phyloP scores from a whole-genome alignment of 2,329 filamentous ascomycete genomes.

The Escovopsis weberi region DNA sequence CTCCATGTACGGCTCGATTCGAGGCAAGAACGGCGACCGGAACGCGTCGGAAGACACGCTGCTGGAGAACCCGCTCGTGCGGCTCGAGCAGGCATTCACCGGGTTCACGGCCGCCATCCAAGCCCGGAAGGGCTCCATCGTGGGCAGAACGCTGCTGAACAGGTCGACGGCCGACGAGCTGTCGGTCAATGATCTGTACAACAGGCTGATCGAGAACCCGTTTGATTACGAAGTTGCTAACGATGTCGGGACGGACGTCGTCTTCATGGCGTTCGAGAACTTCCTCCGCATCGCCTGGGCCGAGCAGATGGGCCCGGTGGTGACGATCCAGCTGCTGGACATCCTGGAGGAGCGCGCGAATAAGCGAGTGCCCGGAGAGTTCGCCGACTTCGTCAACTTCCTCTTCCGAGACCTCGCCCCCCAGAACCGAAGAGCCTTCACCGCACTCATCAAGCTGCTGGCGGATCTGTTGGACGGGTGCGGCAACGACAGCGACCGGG shows the following conservation, averaged over 20 bases:
- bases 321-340: conserved; percentile 56
- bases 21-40: conserved; percentile 25
- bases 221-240: conserved; percentile 60
- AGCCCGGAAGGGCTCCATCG: conserved; percentile 72
- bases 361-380: conserved; percentile 57
- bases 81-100: conserved; percentile 72
- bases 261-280: conserved; percentile 89
- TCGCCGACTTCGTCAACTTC: conserved; percentile 52
- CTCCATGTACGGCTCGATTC: conserved; percentile 41
- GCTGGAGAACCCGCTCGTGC: conserved; percentile 51
- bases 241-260: conserved; percentile 65
- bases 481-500: conserved; percentile 79
- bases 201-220: conserved; percentile 70
- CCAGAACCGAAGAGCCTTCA: conserved; percentile 63
- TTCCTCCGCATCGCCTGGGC: conserved; percentile 81
- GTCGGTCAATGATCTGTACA: conserved; percentile 79
- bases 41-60: conserved; percentile 31
- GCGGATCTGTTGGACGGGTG: conserved; percentile 81
- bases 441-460: conserved; percentile 69
- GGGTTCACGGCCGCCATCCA: conserved; percentile 73
- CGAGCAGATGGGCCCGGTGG: conserved; percentile 73
- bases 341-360: conserved; percentile 56
- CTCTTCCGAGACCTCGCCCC: conserved; percentile 53
- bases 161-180: conserved; percentile 60
- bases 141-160: conserved; percentile 61